A percentile compares a stretch with the other conserved stretches of the same genome.
These are phyloP conservation scores for Clarireedia homoeocarpa DNA, from an alignment of 2,329 filamentous ascomycete species.

Conservation along the genomic window DNA sequence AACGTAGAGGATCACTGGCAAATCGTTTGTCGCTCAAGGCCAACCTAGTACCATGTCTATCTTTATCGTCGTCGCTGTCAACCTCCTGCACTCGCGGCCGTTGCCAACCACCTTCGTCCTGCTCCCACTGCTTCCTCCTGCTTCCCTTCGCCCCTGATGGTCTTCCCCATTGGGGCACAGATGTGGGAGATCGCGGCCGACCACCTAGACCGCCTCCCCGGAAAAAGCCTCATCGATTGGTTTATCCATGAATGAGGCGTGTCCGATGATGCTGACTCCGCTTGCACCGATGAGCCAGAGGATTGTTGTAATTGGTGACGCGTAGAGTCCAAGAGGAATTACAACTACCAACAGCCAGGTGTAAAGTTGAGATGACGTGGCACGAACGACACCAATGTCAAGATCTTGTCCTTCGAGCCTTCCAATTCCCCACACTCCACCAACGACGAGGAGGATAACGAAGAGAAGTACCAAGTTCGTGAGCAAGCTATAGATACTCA, in stretches of 20 bases:
- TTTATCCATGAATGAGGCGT: constrained; percentile 94
- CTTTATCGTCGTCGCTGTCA: constrained; percentile 45
- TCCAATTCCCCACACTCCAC: constrained; percentile 84
- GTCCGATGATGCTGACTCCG: constrained; percentile 87
- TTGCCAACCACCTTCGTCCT: constrained; percentile 42
- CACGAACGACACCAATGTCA: constrained; percentile 72
- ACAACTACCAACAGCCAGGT: constrained; percentile 77
- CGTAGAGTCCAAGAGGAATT: constrained; percentile 76
- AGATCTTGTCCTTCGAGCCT: constrained; percentile 85
- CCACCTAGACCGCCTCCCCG: constrained; percentile 99
- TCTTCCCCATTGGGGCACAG: constrained; percentile 98
- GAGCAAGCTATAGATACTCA: constrained; percentile 90
- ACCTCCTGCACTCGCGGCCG: constrained; percentile 55
- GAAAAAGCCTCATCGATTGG: constrained; percentile 99
- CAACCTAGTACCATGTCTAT: constrained; percentile 48
- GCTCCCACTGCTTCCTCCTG: constrained; percentile 46
- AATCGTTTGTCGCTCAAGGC: constrained; percentile 41
- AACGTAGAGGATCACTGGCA: constrained; percentile 51
- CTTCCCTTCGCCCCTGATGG: constrained; percentile 82
- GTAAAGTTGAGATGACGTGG: constrained; percentile 89
- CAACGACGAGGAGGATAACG: constrained; percentile 80
- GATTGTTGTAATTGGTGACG: constrained; percentile 75
- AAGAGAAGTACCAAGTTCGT: constrained; percentile 83
- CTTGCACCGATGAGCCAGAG: constrained; percentile 96
- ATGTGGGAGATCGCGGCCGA: constrained; percentile 99